Conservation (phyloP, 1,284 basidiomycete species). For the Tilletia caries region DNA sequence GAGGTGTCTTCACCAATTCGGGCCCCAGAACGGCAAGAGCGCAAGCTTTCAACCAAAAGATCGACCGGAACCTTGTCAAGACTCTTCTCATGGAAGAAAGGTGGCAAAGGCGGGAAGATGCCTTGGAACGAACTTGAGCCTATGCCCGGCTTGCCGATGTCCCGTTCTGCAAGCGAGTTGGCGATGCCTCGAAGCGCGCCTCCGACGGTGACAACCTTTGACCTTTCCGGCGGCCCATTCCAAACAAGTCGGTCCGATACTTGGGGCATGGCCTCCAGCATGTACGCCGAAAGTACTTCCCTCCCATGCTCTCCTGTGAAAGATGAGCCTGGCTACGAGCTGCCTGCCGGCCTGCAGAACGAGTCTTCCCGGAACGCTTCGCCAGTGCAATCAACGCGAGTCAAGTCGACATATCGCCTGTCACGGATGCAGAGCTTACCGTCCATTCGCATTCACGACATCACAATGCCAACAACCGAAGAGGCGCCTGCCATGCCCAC, state of each 20-base stretch:
- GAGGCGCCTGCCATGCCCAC: neutral
- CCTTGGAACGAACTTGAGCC: slow-evolving; percentile 24
- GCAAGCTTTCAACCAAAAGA: neutral
- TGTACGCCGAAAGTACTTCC: neutral
- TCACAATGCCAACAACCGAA: neutral
- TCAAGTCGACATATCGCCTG: neutral
- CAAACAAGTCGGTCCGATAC: neutral
- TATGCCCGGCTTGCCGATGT: neutral
- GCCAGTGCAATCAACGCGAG: neutral
- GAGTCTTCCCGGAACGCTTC: too few relatives aligned
- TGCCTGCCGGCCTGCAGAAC: neutral
- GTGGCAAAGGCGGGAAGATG: slow-evolving; percentile 25
- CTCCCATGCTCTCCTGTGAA: neutral
- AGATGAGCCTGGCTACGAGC: neutral
- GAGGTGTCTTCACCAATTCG: neutral
- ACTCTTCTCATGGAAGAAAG: slow-evolving; percentile 33
- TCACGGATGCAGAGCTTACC: slow-evolving; percentile 8
- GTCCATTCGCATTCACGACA: slow-evolving; percentile 5
- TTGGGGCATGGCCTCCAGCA: neutral
- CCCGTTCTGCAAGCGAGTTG: neutral
- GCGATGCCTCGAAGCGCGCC: slow-evolving; percentile 30
- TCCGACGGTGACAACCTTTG: slow-evolving; percentile 33
- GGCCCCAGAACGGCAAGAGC: neutral
- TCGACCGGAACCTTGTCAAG: slow-evolving; percentile 17
- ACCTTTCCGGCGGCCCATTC: slow-evolving; percentile 21